These are phyloP conservation scores for Suhomyces maxii DNA, from an alignment of 1,139 yeast genomes.

Conservation along the genomic window DNA sequence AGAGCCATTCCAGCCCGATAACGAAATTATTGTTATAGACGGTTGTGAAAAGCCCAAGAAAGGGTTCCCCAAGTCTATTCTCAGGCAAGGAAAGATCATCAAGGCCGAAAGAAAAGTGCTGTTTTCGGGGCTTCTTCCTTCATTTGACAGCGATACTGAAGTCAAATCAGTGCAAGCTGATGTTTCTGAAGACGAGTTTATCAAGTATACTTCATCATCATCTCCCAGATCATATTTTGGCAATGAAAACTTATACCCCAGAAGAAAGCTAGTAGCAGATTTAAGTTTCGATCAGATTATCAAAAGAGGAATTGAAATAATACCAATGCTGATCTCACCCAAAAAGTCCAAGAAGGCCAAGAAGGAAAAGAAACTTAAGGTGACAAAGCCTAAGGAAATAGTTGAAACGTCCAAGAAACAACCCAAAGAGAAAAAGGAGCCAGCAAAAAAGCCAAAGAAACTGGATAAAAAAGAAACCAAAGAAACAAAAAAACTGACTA, in stretches of 20 bases:
- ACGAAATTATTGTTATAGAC: slow-evolving; percentile 27
- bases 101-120: slow-evolving; percentile 12
- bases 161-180: neutral
- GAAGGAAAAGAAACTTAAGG: slow-evolving; percentile 5
- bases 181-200: slow-evolving; percentile 10
- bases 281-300: slow-evolving; percentile 27
- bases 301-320: slow-evolving; percentile 21
- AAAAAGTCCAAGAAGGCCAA: slow-evolving; percentile 24
- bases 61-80: slow-evolving; percentile 15
- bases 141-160: slow-evolving; percentile 17
- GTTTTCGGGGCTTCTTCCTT: slow-evolving; percentile 18
- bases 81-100: slow-evolving; percentile 7
- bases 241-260: slow-evolving; percentile 21
- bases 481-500: neutral
- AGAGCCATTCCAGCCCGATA: slow-evolving; percentile 8
- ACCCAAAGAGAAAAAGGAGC: neutral
- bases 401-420: slow-evolving; percentile 1
- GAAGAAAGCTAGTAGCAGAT: slow-evolving; percentile 28
- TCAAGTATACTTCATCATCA: slow-evolving; percentile 23
- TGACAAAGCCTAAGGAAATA: neutral
- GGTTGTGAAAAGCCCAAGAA: slow-evolving; percentile 18
- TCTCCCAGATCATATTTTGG: slow-evolving; percentile 25
- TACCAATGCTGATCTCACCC: slow-evolving; percentile 26
- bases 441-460: neutral
- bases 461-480: neutral